Evolutionary conservation across 2,329 filamentous ascomycete genomes (phyloP), one percentile per base, ranked within the genome.

Genomic region (Fusarium nelsonii): DNA sequence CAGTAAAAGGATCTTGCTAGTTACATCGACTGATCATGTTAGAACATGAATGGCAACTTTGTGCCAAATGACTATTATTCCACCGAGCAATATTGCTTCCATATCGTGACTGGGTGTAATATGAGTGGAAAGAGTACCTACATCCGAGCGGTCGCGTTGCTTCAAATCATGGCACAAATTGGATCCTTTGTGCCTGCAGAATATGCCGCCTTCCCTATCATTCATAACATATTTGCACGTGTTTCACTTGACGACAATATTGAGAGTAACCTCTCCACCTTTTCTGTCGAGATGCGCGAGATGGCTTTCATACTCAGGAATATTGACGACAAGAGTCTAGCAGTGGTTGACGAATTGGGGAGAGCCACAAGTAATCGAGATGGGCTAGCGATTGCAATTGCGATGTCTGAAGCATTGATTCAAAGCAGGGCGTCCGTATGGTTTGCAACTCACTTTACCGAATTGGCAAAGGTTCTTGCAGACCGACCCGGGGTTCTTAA

Each of bases 61-160:
- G 84, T 98, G 5, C 92, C 96, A 0, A 98, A 98, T 68, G 94
- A 98, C 74, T 92, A 94, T 30, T 98, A 94, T 73, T 91, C 93
- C 4, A 92, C 90, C 0, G 86, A 91, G 34, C 90, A 95, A 63
- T 89, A 90, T 36, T 89, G 94, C 2, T 97, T 97, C 74, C 94
- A 98, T 70, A 91, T 98, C 65, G 90, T 99, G 67, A 98, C 95
- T 0, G 95, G 96, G 5, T 97, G 93, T 77, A 99, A 99, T 73
- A 99, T 99, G 96, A 97, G 93, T 72, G 96, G 94, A 1, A 99
- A 98, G 78, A 97, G 92, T 68, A 99, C 94, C 0, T 98, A 97
- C 75, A 97, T 98, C 66, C 89, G 93, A 50, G 91, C 92, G 3
- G 84, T 97, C 26, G 92, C 95, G 1, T 82, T 99, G 33, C 88